Base-by-base conservation (phyloP, 2,329 filamentous ascomycete genomes). In the Chrysoporthe puriensis region DNA sequence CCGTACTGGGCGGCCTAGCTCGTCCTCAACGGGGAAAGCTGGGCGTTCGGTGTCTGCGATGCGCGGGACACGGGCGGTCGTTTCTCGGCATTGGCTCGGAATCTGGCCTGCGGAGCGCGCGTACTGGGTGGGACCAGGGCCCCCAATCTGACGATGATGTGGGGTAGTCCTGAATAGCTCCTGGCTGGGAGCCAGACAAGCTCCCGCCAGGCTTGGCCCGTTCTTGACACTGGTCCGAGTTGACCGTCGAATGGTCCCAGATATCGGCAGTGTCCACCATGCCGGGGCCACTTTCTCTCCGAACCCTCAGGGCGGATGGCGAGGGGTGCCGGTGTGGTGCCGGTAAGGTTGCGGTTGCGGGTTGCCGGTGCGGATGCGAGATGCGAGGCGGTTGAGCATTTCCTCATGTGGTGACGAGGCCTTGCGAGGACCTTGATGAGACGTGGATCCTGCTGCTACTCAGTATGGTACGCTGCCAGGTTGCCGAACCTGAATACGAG, bases 31-130 rank as follows among this genome's bases (percentile, higher is more conserved):
- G 54, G 50, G 65, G 61, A 64, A 67, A 60, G 61, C 42, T 64
- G 65, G 66, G 40, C 36, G 44, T 63, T 67, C 66, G 66, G 66
- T 26, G 66, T 64, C 61, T 61, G 16, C 21, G 59, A 9, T 26
- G 21, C 14, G 16, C 11, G 14, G 11, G 16, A 11, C 21, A 44
- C 16, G 21, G 21, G 43, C 73, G 72, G 72, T 66, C 66, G 69
- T 69, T 69, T 69, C 66, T 74, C 73, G 73, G 73, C 58, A 67
- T 67, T 74, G 69, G 65, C 69, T 74, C 73, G 73, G 73, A 48
- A 72, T 73, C 65, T 61, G 63, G 50, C 26, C 46, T 46, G 59
- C 34, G 43, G 5, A 46, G 34, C 32, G 46, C 32, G 36, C 62
- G 46, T 40, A 32, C 36, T 59, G 42, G 21, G 21, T 16, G 16